These are phyloP conservation scores for Rhizopus delemar DNA, from an alignment of 371 early-diverging fungal genomes.

Conservation along the genomic window DNA sequence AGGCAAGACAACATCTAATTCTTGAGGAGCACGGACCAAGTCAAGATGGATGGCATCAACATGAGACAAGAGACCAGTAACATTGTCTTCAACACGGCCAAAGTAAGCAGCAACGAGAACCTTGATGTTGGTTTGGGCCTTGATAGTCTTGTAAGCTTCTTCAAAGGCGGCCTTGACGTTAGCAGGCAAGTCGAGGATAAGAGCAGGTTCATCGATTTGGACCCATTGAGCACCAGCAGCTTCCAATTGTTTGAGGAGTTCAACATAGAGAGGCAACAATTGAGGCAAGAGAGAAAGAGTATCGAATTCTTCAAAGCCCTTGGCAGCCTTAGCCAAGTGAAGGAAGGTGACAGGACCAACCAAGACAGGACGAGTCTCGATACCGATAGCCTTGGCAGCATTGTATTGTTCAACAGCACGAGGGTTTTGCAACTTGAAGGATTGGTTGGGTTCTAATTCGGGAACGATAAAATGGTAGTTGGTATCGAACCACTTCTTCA, in stretches of 20 bases:
- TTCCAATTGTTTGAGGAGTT: conserved; percentile 74
- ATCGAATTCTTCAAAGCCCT: conserved; percentile 65
- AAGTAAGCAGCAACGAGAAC: conserved; percentile 92
- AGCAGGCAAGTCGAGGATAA: conserved; percentile 74
- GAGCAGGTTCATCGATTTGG: conserved; percentile 91
- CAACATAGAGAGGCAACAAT: conserved; percentile 79
- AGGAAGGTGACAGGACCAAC: conserved; percentile 93
- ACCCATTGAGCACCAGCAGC: conserved; percentile 91
- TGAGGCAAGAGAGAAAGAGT: conserved; percentile 71
- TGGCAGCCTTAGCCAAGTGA: conserved; percentile 78
- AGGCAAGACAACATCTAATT: conserved; percentile 72
- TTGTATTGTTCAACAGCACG: conserved; percentile 87
- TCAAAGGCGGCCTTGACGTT: conserved; percentile 50
- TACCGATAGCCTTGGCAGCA: conserved; percentile 90
- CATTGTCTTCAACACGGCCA: conserved; percentile 80
- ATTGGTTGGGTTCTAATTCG: conserved; percentile 76
- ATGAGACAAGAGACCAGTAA: conserved; percentile 65
- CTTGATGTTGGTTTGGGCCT: conserved; percentile 61
- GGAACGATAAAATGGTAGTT: conserved; percentile 94
- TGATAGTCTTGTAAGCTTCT: conserved; percentile 70
- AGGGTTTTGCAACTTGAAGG: conserved; percentile 69
- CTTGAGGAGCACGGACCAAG: conserved; percentile 83
- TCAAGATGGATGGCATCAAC: conserved; percentile 90
- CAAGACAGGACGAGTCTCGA: conserved; percentile 89
- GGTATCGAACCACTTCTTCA: conserved; percentile 97